These are phyloP conservation scores for Penicillium dipodomyicola DNA, from an alignment of 495 filamentous ascomycete species.

Conservation along the genomic window DNA sequence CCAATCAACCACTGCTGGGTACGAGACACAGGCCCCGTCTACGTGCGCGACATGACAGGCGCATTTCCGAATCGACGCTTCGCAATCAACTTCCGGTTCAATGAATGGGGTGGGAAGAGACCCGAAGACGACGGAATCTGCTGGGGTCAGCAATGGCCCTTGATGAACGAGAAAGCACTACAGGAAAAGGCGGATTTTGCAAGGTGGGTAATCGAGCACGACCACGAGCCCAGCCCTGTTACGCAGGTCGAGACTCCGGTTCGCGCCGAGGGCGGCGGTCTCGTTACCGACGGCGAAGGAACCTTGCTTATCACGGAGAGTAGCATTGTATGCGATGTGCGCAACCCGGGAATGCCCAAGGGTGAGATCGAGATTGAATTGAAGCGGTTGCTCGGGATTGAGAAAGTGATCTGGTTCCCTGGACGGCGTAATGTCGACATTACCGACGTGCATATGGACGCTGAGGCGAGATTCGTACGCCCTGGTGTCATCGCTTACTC, in stretches of 20 bases:
- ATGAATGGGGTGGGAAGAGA: slow-evolving; percentile 32
- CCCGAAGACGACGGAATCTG: slow-evolving; percentile 16
- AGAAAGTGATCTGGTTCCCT: slow-evolving; percentile 32
- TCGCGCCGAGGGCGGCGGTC: slow-evolving; percentile 25
- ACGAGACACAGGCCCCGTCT: slow-evolving; percentile 29
- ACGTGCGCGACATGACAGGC: slow-evolving; percentile 24
- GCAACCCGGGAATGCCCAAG: slow-evolving; percentile 25
- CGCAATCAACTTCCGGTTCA: slow-evolving; percentile 29
- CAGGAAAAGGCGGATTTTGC: slow-evolving; percentile 27
- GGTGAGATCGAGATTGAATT: slow-evolving; percentile 26
- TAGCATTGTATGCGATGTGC: slow-evolving; percentile 26
- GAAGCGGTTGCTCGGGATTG: slow-evolving; percentile 24
- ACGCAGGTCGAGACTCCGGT: slow-evolving; percentile 19
- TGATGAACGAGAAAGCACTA: slow-evolving; percentile 17
- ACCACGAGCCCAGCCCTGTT: slow-evolving; percentile 16
- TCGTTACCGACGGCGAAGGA: slow-evolving; percentile 30
- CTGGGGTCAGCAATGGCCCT: slow-evolving; percentile 21
- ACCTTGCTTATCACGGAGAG: slow-evolving; percentile 31
- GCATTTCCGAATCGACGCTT: slow-evolving; percentile 15
- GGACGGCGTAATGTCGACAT: slow-evolving; percentile 26
- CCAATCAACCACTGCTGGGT: slow-evolving; percentile 33
- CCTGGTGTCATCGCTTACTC: slow-evolving; percentile 27
- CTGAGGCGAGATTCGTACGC: slow-evolving; percentile 27
- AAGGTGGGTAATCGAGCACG: slow-evolving; percentile 22
- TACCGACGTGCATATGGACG: slow-evolving; percentile 30